Base-by-base conservation (phyloP, 306 rosid species). In the Dryas octopetala region DNA sequence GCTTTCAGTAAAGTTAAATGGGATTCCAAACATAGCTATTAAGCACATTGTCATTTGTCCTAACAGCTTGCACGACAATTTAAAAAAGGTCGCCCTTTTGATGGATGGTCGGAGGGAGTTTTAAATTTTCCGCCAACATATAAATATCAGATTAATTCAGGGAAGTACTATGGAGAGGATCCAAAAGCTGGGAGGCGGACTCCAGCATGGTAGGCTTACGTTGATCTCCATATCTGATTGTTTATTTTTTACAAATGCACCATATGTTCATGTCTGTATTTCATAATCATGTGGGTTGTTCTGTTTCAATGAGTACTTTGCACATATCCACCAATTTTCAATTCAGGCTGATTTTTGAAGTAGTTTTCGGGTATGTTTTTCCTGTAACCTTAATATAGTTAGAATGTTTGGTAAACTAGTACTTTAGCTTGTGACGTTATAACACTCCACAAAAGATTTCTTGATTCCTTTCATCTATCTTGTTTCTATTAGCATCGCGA, bases 51-150 rank as follows among this genome's bases (percentile, higher is more conserved):
- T 78, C 58, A 65, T 81, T 75, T 64, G 63, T 81, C 66, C 62
- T 91, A 80, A 66, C 91, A 94, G 97, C 96, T 94, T 68, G 65
- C n/a, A 16, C 81, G 79, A 74, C 95, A 94, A 76, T 41, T 88
- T 26, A 68, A 70, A 72, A 88, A 86, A 69, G 97, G 97, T 15
- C 78, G 91, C 55, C 83, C 82, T 78, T 96, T 96, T 86, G 93
- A 79, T 73, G 98, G 99, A 82, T 96, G 98, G 99, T 89, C 89
- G 40, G 97, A 96, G 85, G 97, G 97, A 76, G 49, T n/a, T n/a
- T 67, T 96, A 64, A 86, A 76, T 77, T 96, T 96, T 58, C 85
- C 96, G 23, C 99, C 99, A 32, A 96, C 98, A n/a, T 92, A 96
- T 46, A 96, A 96, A 81, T 92, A 92, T 68, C 93, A 90, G 79